These are phyloP conservation scores for Glycyrrhiza uralensis DNA, from an alignment of 306 rosid species.

Conservation along the genomic window DNA sequence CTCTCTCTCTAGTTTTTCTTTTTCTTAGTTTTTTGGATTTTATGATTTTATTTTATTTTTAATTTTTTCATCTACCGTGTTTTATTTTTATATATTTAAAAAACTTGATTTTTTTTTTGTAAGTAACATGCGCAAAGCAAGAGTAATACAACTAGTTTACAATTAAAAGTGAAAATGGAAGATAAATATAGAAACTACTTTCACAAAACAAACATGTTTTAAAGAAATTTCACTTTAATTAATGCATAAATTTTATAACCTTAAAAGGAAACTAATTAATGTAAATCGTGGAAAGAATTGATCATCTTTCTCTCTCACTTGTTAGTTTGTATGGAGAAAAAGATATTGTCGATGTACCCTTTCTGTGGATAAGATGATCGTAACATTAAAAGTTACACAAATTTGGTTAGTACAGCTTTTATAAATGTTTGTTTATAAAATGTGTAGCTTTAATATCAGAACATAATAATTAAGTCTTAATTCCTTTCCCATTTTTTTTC, in stretches of 20 bases:
- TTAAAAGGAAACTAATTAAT: neutral
- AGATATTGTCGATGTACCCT: neutral
- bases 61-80: too few relatives aligned
- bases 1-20: too few relatives aligned
- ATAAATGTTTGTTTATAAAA: conserved; percentile 1
- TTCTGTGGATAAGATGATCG: neutral
- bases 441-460: conserved; percentile 13
- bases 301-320: neutral
- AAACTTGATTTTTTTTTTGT: too few relatives aligned
- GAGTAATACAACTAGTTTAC: too few relatives aligned
- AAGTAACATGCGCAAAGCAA: too few relatives aligned
- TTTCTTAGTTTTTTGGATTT: too few relatives aligned
- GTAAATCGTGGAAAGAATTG: neutral
- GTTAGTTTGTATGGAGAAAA: neutral
- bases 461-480: conserved; percentile 15
- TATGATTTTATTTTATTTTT: too few relatives aligned
- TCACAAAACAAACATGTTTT: too few relatives aligned
- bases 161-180: too few relatives aligned
- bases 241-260: neutral
- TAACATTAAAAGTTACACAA: neutral
- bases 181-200: too few relatives aligned
- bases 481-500: conserved; percentile 11
- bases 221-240: neutral
- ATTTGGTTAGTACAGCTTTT: neutral
- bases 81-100: too few relatives aligned